Evolutionary conservation across 345 rosid genomes (phyloP), one percentile per base, ranked within the genome.

Genomic region (Abelmoschus esculentus): DNA sequence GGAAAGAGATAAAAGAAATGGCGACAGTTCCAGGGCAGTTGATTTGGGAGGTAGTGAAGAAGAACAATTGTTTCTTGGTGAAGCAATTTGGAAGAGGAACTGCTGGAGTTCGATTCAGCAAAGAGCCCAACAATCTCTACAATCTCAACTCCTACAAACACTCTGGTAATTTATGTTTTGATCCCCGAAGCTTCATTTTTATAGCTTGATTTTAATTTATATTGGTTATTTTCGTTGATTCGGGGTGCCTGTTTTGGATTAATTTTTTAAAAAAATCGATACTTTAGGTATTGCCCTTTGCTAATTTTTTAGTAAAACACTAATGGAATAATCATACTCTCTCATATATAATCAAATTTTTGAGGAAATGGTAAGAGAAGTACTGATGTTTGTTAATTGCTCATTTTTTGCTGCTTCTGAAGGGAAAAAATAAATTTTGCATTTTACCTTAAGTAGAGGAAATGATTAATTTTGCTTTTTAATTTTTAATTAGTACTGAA

Each of bases 31-130:
- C 93, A 2, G 90, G 84, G 10, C 89, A 83, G 54, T 69, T 90
- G 76, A 80, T 90, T 59, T 90, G 93, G 96, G 91, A 90, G 86
- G 82, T 86, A 7, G 89, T 90, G 62, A 88, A 90, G 85, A 86
- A 81, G 61, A 88, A 88, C 86, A 90, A 84, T 77, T 88, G 74
- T 32, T 90, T 88, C 75, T 72, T 90, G 72, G 96, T 90, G 49
- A 88, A 86, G 71, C 89, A 88, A 82, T 90, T 88, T 57, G 93
- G 93, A 0, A 75, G 84, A 38, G 96, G 96, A 49, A 77, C 75
- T 53, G 86, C 89, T 4, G 72, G 82, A 40, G 73, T 90, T 26
- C 86, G 74, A 75, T 88, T 90, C 71, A 90, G 96, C 83, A 90
- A 85, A 61, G 96, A 90, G 77, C 69, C 65, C 66, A 90, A 90